Evolutionary conservation across 441 rosid genomes (phyloP).

Genomic region (Euphorbia schlechtendalii): DNA sequence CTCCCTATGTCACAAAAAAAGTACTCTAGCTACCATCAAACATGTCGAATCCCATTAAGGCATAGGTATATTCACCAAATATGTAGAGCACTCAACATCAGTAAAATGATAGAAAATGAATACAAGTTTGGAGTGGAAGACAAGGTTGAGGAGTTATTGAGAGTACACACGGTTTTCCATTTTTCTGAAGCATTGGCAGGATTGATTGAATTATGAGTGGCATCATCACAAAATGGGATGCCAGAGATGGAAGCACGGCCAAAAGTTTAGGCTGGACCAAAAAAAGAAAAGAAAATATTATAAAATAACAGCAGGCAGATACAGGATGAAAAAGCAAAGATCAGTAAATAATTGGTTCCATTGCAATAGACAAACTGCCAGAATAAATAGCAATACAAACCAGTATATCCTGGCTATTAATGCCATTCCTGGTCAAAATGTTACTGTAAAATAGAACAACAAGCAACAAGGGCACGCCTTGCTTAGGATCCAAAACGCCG

Average conservation of each 20-base stretch:
- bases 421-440: conserved; percentile 53
- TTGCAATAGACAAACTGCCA: conserved; percentile 12
- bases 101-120: not conserved
- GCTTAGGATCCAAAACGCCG: conserved; percentile 57
- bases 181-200: conserved; percentile 74
- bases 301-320: conserved; percentile 6
- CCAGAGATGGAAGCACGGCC: conserved; percentile 80
- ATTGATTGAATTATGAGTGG: conserved; percentile 80
- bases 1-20: not conserved
- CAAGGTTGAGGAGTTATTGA: conserved; percentile 14
- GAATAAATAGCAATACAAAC: conserved; percentile 39
- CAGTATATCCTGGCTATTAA: conserved; percentile 35
- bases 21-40: not conserved
- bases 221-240: conserved; percentile 76
- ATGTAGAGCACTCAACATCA: not conserved
- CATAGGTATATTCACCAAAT: not conserved
- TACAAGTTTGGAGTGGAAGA: not conserved
- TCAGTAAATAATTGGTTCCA: conserved; percentile 12
- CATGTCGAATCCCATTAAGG: not conserved
- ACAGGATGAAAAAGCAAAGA: conserved; percentile 15
- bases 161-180: conserved; percentile 58
- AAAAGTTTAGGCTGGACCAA: conserved; percentile 68
- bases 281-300: conserved; percentile 18
- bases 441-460: conserved; percentile 65
- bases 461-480: conserved; percentile 72